A percentile compares a stretch with the other conserved stretches of the same genome.
Evolutionary conservation across 495 filamentous ascomycete species (phyloP).

Genomic region (Xylaria castorea): DNA sequence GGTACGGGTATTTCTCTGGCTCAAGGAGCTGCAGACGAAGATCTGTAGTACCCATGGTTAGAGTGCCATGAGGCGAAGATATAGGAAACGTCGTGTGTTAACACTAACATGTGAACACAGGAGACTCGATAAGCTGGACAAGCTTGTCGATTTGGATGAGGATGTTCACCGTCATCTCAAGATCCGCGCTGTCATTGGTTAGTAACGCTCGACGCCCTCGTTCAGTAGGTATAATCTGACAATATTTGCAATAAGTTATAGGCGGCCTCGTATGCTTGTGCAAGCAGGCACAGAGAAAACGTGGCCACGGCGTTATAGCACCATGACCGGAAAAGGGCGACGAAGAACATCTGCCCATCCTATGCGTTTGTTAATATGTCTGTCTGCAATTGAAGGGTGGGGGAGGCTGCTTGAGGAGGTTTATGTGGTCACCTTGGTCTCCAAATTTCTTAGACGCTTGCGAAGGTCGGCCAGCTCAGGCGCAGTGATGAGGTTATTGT

Average conservation of each 20-base stretch:
- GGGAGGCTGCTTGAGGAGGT: not conserved
- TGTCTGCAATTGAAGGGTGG: constrained; percentile 14
- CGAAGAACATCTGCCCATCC: constrained; percentile 95
- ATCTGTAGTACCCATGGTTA: constrained; percentile 58
- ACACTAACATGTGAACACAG: constrained; percentile 89
- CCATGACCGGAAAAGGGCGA: constrained; percentile 93
- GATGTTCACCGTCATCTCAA: constrained; percentile 99
- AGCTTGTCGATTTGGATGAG: constrained; percentile 99
- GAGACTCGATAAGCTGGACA: constrained; percentile 95
- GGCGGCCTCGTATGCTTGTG: constrained; percentile 98
- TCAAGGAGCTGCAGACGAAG: constrained; percentile 97
- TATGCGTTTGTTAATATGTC: constrained; percentile 41
- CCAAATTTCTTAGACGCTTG: constrained; percentile 87
- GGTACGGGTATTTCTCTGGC: constrained; percentile 91
- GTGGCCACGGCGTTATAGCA: constrained; percentile 99
- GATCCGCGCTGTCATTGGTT: constrained; percentile 73
- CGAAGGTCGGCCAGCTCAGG: constrained; percentile 91
- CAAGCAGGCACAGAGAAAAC: constrained; percentile 92
- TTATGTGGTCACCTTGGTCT: constrained; percentile 68
- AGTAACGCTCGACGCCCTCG: constrained; percentile 10
- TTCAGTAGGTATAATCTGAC: constrained; percentile 55
- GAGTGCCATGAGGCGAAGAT: constrained; percentile 10
- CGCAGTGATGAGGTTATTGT: constrained; percentile 98
- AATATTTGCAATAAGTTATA: constrained; percentile 97
- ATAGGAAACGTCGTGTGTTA: constrained; percentile 9